Evolutionary conservation across 208 protist genomes (phyloP).

Genomic region (Wallacemonas sp.): DNA sequence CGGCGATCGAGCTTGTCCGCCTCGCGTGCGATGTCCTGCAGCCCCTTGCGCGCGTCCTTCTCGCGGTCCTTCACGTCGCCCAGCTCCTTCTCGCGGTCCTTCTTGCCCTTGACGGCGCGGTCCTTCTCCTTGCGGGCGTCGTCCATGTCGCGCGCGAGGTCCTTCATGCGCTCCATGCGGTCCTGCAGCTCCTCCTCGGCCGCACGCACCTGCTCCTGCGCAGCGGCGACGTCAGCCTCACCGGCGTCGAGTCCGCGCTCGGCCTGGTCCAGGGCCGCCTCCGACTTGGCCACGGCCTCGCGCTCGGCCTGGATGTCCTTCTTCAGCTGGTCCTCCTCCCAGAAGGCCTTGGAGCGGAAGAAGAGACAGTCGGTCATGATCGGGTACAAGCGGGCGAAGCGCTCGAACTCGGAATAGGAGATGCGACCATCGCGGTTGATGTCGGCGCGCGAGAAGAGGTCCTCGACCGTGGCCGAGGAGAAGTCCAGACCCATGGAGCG

Average conservation of each 20-base stretch:
- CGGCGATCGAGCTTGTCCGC: constrained; percentile 79
- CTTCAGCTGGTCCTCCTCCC: constrained; percentile 87
- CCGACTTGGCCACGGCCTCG: constrained; percentile 65
- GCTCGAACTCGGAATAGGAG: constrained; percentile 90
- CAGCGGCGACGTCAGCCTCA: constrained; percentile 59
- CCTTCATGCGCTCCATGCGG: constrained; percentile 77
- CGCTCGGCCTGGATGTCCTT: constrained; percentile 83
- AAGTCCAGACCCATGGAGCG: constrained; percentile 83
- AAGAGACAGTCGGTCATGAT: constrained; percentile 92
- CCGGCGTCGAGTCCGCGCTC: constrained; percentile 51
- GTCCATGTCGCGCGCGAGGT: constrained; percentile 82
- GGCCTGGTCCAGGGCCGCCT: constrained; percentile 58
- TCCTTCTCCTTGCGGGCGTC: constrained; percentile 78
- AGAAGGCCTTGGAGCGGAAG: constrained; percentile 91
- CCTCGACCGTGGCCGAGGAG: constrained; percentile 82
- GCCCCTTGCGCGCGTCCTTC: constrained; percentile 68
- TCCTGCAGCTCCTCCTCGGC: constrained; percentile 82
- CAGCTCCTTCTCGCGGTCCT: constrained; percentile 82
- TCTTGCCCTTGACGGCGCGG: constrained; percentile 71
- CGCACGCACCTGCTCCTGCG: constrained; percentile 51
- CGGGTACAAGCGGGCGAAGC: constrained; percentile 85
- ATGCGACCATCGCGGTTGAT: constrained; percentile 82
- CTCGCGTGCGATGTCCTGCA: constrained; percentile 76
- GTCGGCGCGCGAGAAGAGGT: constrained; percentile 89
- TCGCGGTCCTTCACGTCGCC: constrained; percentile 66